These are phyloP conservation scores for Phalaenopsis hybrid DNA, from an alignment of 116 monocot genomes.

Conservation along the genomic window DNA sequence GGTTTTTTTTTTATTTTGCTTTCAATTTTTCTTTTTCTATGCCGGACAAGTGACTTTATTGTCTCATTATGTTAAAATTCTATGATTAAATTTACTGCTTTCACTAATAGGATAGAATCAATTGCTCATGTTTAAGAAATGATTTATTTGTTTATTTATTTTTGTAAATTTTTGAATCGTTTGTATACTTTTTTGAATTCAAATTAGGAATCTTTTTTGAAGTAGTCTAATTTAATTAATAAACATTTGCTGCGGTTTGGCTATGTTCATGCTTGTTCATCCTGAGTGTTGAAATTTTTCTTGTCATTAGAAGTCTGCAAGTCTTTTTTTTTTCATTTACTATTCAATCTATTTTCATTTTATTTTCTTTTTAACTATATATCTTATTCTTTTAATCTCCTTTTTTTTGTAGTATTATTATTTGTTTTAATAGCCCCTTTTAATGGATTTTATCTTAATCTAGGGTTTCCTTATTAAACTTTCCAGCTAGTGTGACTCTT, in stretches of 20 bases:
- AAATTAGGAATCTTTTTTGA: not conserved
- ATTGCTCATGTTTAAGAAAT: not conserved
- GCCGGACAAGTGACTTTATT: not conserved
- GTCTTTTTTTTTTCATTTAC: not conserved
- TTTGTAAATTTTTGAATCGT: not conserved
- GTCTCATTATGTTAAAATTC: not conserved
- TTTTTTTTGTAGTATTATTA: constrained; percentile 1
- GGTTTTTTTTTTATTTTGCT: not conserved
- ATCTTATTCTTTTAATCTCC: not conserved
- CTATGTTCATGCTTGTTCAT: not conserved
- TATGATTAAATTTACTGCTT: not conserved
- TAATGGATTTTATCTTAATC: not conserved
- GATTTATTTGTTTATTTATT: not conserved
- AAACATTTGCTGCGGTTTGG: not conserved
- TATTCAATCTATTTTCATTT: not conserved
- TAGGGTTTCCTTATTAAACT: not conserved
- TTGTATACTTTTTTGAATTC: not conserved
- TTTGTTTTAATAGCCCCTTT: not conserved
- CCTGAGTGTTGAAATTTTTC: not conserved
- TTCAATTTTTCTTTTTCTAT: not conserved
- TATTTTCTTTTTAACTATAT: not conserved
- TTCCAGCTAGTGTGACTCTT: not conserved
- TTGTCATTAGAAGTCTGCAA: not conserved
- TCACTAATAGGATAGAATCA: not conserved
- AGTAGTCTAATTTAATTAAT: not conserved